Evolutionary conservation across 352 stramenopile species (phyloP).

Genomic region (Pythium aristosporum): DNA sequence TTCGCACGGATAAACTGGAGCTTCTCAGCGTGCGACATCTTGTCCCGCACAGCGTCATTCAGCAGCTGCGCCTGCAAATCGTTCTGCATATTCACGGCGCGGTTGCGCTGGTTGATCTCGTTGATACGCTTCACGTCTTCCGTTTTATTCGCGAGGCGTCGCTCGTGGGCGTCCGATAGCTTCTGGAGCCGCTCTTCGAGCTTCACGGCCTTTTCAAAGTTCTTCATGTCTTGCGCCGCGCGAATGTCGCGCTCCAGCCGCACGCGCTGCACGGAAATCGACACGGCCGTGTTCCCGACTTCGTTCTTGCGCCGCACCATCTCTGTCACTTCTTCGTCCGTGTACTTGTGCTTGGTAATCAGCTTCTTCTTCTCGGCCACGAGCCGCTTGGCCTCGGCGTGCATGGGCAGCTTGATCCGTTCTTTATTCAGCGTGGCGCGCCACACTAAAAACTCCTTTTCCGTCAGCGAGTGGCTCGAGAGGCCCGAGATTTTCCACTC

Average conservation of each 20-base stretch:
- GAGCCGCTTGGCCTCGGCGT: conserved; percentile 67
- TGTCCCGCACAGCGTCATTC: conserved; percentile 71
- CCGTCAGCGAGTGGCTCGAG: conserved; percentile 68
- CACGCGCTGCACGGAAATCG: conserved; percentile 72
- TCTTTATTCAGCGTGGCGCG: conserved; percentile 80
- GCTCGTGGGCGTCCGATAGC: conserved; percentile 65
- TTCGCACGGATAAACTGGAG: conserved; percentile 84
- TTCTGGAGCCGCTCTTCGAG: conserved; percentile 67
- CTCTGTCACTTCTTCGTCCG: conserved; percentile 69
- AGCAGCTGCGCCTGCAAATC: conserved; percentile 73
- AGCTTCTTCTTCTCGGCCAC: conserved; percentile 62
- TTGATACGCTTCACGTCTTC: conserved; percentile 86
- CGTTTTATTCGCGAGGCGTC: conserved; percentile 67
- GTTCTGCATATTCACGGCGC: conserved; percentile 78
- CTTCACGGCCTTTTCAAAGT: conserved; percentile 82
- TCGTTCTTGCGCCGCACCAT: conserved; percentile 81
- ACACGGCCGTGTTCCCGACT: conserved; percentile 59
- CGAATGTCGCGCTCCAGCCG: conserved; percentile 76
- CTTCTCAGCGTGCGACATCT: conserved; percentile 81
- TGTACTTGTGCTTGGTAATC: conserved; percentile 76
- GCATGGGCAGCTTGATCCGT: conserved; percentile 65
- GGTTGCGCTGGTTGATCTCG: conserved; percentile 82
- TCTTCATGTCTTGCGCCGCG: conserved; percentile 83
- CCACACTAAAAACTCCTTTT: conserved; percentile 84
- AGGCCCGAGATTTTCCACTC: conserved; percentile 76